Conservation (phyloP, 2,329 filamentous ascomycete species). For the Neofusicoccum sp. region DNA sequence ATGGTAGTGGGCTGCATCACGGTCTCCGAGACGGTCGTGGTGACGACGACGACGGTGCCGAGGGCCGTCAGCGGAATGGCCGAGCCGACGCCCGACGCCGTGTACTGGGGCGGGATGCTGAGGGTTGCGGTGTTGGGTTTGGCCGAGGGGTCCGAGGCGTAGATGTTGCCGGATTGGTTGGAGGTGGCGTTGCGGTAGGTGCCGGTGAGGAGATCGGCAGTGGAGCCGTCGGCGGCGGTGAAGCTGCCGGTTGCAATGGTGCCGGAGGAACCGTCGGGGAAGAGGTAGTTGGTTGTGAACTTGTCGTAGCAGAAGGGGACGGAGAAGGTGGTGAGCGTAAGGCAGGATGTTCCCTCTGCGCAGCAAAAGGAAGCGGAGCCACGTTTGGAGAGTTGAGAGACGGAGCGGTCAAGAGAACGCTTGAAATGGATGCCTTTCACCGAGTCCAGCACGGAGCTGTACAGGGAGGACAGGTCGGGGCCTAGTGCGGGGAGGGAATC, state of each 20-base stretch:
- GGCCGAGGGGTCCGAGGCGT: constrained; percentile 33
- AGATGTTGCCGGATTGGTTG: constrained; percentile 46
- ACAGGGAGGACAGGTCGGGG: constrained; percentile 34
- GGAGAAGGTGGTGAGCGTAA: constrained; percentile 40
- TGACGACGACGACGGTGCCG: constrained; percentile 38
- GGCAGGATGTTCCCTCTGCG: constrained; percentile 39
- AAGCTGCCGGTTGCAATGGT: constrained; percentile 47
- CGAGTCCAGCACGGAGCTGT: constrained; percentile 34
- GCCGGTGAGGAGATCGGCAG: constrained; percentile 47
- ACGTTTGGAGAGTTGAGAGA: background rate
- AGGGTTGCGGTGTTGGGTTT: constrained; percentile 47
- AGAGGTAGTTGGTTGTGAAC: constrained; percentile 52
- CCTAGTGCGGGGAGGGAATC: constrained; percentile 33
- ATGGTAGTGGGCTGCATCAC: constrained; percentile 15
- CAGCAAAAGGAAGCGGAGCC: constrained; percentile 31
- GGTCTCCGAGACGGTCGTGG: constrained; percentile 28
- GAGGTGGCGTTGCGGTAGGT: constrained; percentile 39
- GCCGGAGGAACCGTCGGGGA: constrained; percentile 48
- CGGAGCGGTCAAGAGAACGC: constrained; percentile 18
- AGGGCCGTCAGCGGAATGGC: constrained; percentile 47
- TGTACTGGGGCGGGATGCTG: constrained; percentile 46
- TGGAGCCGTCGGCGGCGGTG: constrained; percentile 34
- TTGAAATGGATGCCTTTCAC: constrained; percentile 36
- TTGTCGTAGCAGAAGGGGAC: constrained; percentile 54
- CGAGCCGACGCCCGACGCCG: constrained; percentile 45